Evolutionary conservation across 495 filamentous ascomycete species (phyloP), one percentile per base, ranked within the genome.

Genomic region (Talaromyces nanjingensis): DNA sequence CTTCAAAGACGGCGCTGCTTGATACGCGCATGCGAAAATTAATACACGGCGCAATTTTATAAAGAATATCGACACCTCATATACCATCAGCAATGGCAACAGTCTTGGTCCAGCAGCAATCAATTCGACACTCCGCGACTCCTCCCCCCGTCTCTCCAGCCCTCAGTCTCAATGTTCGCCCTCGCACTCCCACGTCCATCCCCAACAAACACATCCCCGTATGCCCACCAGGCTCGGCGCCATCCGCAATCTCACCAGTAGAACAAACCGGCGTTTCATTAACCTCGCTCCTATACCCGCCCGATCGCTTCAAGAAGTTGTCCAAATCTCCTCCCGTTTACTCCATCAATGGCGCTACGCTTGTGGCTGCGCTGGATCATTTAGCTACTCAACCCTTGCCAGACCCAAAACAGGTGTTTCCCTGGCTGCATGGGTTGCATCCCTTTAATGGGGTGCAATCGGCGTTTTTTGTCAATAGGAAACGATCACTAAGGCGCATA

Each of bases 371-470:
- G 2, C 66, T 97, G 8, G 85, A 93, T 65, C 83, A 93, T 65
- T 73, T 84, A 63, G 83, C 93, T 0, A 82, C 85, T 3, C 91
- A 96, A 67, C 86, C 90, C 11, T 74, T 97, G 24, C 93, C 94
- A 8, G 89, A 96, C 64, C 87, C 96, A 1, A 80, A 85, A 9
- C 82, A 85, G 65, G 88, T 97, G 67, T 98, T 97, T 69, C 94
- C 94, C n/a, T 98, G 94, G 94, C 81, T 97, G 8, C 94, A 98
- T 77, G 94, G 94, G 22, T 76, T 98, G n/a, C 93, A 98, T 68
- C 86, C 89, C 3, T 84, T 86, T 61, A 98, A 98, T 69, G 86
- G 91, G 52, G 81, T 96, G 61, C 94, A 98, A 70, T 80, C 92
- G 63, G 86, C 88, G 16, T 97, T 97, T 78, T 97, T 98, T 74